Percentiles rank a stretch among this genome's conserved stretches.
These are phyloP conservation scores for Penicillium sp. DNA, from an alignment of 2,329 filamentous ascomycete species.

Conservation along the genomic window DNA sequence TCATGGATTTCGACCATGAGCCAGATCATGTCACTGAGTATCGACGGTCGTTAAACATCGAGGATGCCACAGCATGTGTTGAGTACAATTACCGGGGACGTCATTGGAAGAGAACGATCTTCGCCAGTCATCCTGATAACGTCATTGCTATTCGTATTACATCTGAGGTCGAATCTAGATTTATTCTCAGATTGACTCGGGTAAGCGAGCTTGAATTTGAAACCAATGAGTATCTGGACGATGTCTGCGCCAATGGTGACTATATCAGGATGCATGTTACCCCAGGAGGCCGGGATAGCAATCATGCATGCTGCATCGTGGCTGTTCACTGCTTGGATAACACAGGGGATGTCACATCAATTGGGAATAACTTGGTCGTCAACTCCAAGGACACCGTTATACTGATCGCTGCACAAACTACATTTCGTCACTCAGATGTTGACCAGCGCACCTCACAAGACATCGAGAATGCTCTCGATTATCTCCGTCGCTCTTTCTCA, in stretches of 20 bases:
- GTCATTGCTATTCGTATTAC: slow-evolving; percentile 38
- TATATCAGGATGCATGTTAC: slow-evolving; percentile 40
- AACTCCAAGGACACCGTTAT: slow-evolving; percentile 38
- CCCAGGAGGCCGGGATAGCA: slow-evolving; percentile 37
- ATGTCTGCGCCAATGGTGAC: slow-evolving; percentile 27
- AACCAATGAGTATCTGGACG: slow-evolving; percentile 46
- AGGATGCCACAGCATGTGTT: slow-evolving; percentile 36
- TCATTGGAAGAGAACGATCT: slow-evolving; percentile 35
- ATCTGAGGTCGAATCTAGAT: slow-evolving; percentile 24
- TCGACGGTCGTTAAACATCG: slow-evolving; percentile 41
- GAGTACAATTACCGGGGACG: slow-evolving; percentile 38
- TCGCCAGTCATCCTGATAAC: slow-evolving; percentile 46
- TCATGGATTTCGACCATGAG: slow-evolving; percentile 42
- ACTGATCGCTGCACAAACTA: slow-evolving; percentile 41
- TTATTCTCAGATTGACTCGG: slow-evolving; percentile 34
- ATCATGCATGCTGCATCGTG: slow-evolving; percentile 34
- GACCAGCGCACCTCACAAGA: slow-evolving; percentile 28
- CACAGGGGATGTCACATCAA: slow-evolving; percentile 27
- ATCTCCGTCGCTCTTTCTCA: slow-evolving; percentile 10
- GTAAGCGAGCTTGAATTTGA: slow-evolving; percentile 46
- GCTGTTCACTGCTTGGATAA: slow-evolving; percentile 25
- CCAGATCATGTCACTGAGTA: slow-evolving; percentile 32
- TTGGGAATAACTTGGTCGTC: slow-evolving; percentile 39
- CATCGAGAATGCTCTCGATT: slow-evolving; percentile 22
- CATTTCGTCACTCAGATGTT: slow-evolving; percentile 34